These are phyloP conservation scores for Termitomyces sp. DNA, from an alignment of 768 basidiomycete genomes.

Conservation along the genomic window DNA sequence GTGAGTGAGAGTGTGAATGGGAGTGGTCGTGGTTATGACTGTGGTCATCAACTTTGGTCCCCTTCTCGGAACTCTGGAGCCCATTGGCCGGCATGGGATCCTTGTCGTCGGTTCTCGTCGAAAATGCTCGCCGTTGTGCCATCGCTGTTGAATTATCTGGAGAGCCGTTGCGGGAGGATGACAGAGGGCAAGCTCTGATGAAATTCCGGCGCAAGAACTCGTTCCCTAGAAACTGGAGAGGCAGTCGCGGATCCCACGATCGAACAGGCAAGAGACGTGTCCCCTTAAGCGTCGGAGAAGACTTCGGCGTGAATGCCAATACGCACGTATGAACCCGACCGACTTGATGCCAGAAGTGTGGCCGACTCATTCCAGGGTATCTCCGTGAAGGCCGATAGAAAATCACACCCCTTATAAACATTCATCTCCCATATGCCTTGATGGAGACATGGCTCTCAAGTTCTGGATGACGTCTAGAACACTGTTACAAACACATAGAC, in stretches of 20 bases:
- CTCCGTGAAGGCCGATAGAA: constrained; percentile 7
- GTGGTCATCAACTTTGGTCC: constrained; percentile 5
- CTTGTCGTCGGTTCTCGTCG: constrained; percentile 14
- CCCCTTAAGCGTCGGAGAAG: constrained; percentile 1
- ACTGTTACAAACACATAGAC: too few species aligned
- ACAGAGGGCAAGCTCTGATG: neutral
- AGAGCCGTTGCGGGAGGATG: constrained; percentile 4
- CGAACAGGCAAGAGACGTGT: constrained; percentile 10
- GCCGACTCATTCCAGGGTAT: constrained; percentile 15
- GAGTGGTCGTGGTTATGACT: constrained; percentile 28
- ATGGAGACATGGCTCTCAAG: neutral
- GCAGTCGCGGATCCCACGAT: constrained; percentile 10
- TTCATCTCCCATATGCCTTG: neutral
- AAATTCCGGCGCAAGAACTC: constrained; percentile 5
- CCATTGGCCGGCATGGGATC: neutral
- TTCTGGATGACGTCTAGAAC: constrained; percentile 7
- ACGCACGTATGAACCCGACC: constrained; percentile 7
- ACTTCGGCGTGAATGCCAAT: constrained; percentile 3
- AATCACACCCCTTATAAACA: constrained; percentile 8
- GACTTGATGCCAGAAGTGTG: constrained; percentile 16
- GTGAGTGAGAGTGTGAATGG: constrained; percentile 54
- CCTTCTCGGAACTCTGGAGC: neutral
- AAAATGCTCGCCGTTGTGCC: constrained; percentile 20
- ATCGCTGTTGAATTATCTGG: constrained; percentile 6
- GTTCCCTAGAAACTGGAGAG: constrained; percentile 2